phyloP scores from a whole-genome alignment of 2,329 filamentous ascomycete genomes.

The Neonectria hederae region DNA sequence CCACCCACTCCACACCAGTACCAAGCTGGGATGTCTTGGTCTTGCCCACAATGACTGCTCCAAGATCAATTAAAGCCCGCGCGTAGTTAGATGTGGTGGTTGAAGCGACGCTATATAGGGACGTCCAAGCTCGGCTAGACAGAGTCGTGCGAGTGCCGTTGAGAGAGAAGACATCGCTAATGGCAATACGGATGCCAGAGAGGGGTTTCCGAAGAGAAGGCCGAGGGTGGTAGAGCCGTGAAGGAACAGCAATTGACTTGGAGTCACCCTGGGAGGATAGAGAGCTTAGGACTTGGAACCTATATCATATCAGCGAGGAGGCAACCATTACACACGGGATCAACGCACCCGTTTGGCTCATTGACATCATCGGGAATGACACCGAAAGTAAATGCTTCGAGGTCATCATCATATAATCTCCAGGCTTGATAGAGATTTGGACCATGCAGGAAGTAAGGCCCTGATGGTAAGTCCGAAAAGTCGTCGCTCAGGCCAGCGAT shows the following conservation, averaged over 20 bases:
- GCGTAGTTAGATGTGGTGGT: slow-evolving; percentile 60
- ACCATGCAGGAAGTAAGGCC: slow-evolving; percentile 53
- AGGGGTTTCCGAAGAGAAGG: slow-evolving; percentile 46
- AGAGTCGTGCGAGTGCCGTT: slow-evolving; percentile 64
- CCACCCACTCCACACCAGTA: slow-evolving; percentile 53
- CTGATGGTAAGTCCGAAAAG: slow-evolving; percentile 47
- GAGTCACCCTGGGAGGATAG: slow-evolving; percentile 40
- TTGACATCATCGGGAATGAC: slow-evolving; percentile 48
- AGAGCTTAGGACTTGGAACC: slow-evolving; percentile 45
- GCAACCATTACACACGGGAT: neutral
- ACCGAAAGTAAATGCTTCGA: slow-evolving; percentile 50
- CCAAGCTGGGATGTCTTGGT: slow-evolving; percentile 61
- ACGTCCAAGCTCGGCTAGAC: slow-evolving; percentile 67
- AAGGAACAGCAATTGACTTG: slow-evolving; percentile 51
- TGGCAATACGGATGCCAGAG: slow-evolving; percentile 49
- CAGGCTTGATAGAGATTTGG: slow-evolving; percentile 54
- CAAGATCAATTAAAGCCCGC: slow-evolving; percentile 66
- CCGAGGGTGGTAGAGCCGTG: slow-evolving; percentile 46
- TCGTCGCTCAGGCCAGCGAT: slow-evolving; percentile 26
- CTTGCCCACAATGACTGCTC: slow-evolving; percentile 65
- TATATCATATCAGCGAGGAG: slow-evolving; percentile 29
- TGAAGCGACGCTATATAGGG: slow-evolving; percentile 57
- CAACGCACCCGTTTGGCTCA: slow-evolving; percentile 39
- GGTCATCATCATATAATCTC: slow-evolving; percentile 51
- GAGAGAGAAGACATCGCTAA: slow-evolving; percentile 48